Conservation (phyloP, 306 rosid species). For the Sphenostylis stenocarpa region DNA sequence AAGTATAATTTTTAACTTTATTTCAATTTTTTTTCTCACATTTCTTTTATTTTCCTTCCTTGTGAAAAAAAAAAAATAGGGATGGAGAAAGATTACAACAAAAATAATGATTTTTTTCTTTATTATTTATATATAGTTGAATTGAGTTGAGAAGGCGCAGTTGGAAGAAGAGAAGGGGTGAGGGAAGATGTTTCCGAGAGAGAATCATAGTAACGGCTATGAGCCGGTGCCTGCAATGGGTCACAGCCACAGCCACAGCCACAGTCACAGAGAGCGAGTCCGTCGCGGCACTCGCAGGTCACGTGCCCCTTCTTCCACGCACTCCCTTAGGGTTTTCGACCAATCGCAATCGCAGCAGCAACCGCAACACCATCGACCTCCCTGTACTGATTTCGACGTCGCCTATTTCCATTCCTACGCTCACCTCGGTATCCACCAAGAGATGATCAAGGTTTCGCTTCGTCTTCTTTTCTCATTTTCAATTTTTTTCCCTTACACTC, state of each 20-base stretch:
- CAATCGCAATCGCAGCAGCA: slow-evolving; percentile 32
- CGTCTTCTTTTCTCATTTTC: not conserved
- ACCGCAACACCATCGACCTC: slow-evolving; percentile 46
- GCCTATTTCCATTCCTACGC: slow-evolving; percentile 95
- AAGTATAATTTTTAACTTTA: too few relatives aligned
- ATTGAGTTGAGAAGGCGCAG: not conserved
- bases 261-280: slow-evolving; percentile 46
- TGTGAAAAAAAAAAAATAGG: too few relatives aligned
- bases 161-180: not conserved
- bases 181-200: slow-evolving; percentile 26
- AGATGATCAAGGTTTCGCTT: slow-evolving; percentile 82
- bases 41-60: too few relatives aligned
- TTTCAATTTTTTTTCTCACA: too few relatives aligned
- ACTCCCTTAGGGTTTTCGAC: slow-evolving; percentile 69
- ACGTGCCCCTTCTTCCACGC: slow-evolving; percentile 42
- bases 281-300: slow-evolving; percentile 74
- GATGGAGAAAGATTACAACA: too few relatives aligned
- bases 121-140: not conserved
- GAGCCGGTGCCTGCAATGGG: slow-evolving; percentile 10
- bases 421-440: slow-evolving; percentile 95
- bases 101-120: too few relatives aligned
- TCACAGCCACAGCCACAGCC: slow-evolving; percentile 15
- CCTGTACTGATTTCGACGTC: slow-evolving; percentile 89
- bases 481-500: not conserved
- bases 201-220: slow-evolving; percentile 46